Evolutionary conservation across 129 eudicot species (phyloP), one percentile per base, ranked within the genome.

Genomic region (Ambrosia trifida): DNA sequence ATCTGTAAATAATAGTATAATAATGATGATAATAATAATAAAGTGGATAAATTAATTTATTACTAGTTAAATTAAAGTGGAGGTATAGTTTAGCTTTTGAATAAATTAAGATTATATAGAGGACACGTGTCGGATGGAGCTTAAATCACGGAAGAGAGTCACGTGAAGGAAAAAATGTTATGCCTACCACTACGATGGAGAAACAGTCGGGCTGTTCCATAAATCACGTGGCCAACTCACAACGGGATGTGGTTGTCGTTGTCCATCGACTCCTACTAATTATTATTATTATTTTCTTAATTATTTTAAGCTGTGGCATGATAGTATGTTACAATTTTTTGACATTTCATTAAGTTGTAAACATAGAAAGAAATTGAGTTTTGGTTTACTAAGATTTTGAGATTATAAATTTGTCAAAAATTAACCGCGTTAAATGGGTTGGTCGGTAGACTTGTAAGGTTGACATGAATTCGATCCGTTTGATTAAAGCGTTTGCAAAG

Each of bases 151-250:
- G 81, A 24, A 54, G 81, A 77, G 81, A 62, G 81, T 77, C 81
- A 77, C 81, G 81, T 77, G 81, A 70, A 69, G 4, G 33, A 28
- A 40, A 51, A 77, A 24, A 61, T 76, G 76, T 8, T 70, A 44
- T 77, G 81, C 81, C 76, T 77, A 77, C 81, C 81, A 69, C 81
- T 70, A 77, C 72, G 72, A 77, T 69, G 53, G 70, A 61, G 76
- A 77, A 77, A 40, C 58, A 69, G 70, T 65, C 68, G 58, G 59
- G 68, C 46, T 44, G 38, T 52, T 74, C 57, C 76, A 51, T 61
- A 69, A 7, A 62, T 61, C 71, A 77, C 81, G 81, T 77, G 81
- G 81, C 76, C 81, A 77, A 77, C 81, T 77, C 81, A 77, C 56
- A 57, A 65, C 56, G 81, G 71, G 75, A 77, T 61, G 71, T 70